Evolutionary conservation across 257 asterid species (phyloP).

Genomic region (Solanum okadae): DNA sequence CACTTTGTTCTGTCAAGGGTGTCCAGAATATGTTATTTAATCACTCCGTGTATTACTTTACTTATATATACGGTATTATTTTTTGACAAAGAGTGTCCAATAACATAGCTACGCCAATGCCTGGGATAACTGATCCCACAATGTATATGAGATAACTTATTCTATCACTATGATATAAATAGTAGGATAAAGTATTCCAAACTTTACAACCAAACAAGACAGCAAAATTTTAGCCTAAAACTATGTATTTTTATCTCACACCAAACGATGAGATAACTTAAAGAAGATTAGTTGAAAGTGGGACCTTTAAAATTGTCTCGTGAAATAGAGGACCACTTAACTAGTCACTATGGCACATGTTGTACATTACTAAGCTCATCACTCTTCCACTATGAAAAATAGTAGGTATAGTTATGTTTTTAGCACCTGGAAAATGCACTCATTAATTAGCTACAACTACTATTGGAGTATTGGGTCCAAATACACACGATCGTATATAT

Average conservation of each 20-base stretch:
- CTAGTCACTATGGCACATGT: background rate
- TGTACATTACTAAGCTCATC: background rate
- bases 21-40: too few relatives aligned
- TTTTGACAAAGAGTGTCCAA: too few relatives aligned
- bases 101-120: too few relatives aligned
- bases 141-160: too few relatives aligned
- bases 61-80: too few relatives aligned
- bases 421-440: conserved; percentile 6
- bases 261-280: background rate
- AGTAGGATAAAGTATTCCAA: too few relatives aligned
- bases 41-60: too few relatives aligned
- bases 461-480: background rate
- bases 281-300: background rate
- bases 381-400: background rate
- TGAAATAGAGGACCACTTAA: background rate
- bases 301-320: conserved; percentile 1
- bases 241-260: background rate
- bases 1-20: too few relatives aligned
- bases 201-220: background rate
- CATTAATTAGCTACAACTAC: background rate
- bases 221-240: background rate
- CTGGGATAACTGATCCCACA: too few relatives aligned
- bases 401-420: background rate
- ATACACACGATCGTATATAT: background rate
- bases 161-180: too few relatives aligned